Percentiles rank a stretch among this genome's conserved stretches.
These are phyloP conservation scores for Pezicula radicicola DNA, from an alignment of 2,329 filamentous ascomycete species.

Conservation along the genomic window DNA sequence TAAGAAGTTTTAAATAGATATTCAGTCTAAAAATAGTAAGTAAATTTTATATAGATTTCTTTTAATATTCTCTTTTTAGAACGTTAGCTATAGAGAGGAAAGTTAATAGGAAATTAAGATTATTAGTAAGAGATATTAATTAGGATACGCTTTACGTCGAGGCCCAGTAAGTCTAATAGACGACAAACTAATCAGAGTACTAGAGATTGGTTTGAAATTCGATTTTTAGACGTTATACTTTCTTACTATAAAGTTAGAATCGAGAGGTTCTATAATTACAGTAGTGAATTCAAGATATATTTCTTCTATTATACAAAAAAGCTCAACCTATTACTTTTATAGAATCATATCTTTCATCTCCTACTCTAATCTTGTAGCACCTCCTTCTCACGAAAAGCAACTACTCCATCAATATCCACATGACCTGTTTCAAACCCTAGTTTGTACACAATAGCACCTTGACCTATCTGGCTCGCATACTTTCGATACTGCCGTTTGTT, in stretches of 20 bases:
- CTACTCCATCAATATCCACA: conserved; percentile 7
- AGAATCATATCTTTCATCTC: too few relatives aligned
- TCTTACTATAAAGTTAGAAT: too few relatives aligned
- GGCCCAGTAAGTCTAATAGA: too few relatives aligned
- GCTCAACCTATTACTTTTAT: too few relatives aligned
- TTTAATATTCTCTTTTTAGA: background rate
- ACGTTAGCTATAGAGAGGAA: background rate
- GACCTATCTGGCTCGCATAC: conserved; percentile 11
- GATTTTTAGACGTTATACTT: too few relatives aligned
- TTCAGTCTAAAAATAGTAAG: background rate
- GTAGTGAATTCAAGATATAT: too few relatives aligned
- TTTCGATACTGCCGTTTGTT: conserved; percentile 9
- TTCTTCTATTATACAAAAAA: too few relatives aligned
- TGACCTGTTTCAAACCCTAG: conserved; percentile 10
- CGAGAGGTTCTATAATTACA: too few relatives aligned
- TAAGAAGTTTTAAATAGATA: background rate
- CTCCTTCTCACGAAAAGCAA: conserved; percentile 8
- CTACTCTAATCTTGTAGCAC: conserved; percentile 1
- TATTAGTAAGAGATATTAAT: background rate
- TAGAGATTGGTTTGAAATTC: too few relatives aligned
- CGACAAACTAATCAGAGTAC: too few relatives aligned
- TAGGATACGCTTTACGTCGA: too few relatives aligned
- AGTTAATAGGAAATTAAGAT: background rate
- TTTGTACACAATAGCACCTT: conserved; percentile 9
- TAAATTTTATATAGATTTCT: background rate